Evolutionary conservation across 2,329 filamentous ascomycete genomes (phyloP).

Genomic region (Drechmeria coniospora): DNA sequence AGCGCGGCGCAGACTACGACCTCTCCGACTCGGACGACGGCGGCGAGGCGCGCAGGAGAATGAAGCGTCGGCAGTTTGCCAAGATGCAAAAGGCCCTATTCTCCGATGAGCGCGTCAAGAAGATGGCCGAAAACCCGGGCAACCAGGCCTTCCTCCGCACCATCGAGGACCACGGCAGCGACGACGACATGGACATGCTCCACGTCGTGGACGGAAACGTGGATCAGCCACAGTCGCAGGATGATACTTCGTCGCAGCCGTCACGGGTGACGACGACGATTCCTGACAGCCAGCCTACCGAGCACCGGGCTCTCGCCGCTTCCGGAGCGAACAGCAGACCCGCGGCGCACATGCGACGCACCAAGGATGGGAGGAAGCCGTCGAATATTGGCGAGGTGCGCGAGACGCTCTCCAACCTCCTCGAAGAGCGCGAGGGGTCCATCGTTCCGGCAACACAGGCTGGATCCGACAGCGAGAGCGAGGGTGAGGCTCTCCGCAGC

Average conservation of each 20-base stretch:
- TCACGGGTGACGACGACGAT: constrained; percentile 19
- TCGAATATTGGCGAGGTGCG: constrained; percentile 66
- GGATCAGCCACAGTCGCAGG: constrained; percentile 17
- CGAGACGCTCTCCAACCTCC: constrained; percentile 66
- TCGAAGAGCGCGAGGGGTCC: constrained; percentile 49
- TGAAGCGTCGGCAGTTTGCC: constrained; percentile 77
- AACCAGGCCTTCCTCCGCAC: constrained; percentile 81
- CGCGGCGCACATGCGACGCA: constrained; percentile 46
- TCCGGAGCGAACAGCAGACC: constrained; percentile 30
- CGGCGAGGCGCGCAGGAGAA: constrained; percentile 57
- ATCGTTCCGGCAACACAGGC: constrained; percentile 29
- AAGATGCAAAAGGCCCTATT: constrained; percentile 84
- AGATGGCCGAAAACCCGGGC: constrained; percentile 78
- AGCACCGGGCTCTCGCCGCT: constrained; percentile 18
- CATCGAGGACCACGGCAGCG: constrained; percentile 66
- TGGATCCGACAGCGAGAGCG: constrained; percentile 26
- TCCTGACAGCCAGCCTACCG: constrained; percentile 37
- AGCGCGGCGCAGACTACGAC: constrained; percentile 67
- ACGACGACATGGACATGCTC: constrained; percentile 65
- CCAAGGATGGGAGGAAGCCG: constrained; percentile 48
- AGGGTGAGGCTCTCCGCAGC: constrained; percentile 13
- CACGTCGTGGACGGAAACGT: constrained; percentile 25
- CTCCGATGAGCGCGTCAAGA: constrained; percentile 76
- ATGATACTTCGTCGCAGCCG: constrained; percentile 9
- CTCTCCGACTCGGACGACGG: constrained; percentile 86